Conservation (phyloP, 176 grass and related monocot genomes). For the Phragmites australis region DNA sequence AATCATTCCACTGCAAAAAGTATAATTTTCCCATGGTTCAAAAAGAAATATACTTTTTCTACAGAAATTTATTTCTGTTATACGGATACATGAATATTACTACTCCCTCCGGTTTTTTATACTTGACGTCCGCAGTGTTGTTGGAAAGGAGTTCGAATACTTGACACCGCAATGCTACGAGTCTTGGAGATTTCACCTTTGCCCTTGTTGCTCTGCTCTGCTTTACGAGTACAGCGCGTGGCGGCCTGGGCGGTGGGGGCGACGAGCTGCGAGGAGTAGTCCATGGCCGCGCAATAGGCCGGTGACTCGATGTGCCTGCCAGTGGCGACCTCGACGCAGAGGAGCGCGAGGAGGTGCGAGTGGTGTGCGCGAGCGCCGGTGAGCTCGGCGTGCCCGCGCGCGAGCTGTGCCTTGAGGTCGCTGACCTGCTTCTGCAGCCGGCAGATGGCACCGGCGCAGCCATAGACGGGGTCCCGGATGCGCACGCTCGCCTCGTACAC, state of each 20-base stretch:
- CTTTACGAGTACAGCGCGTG: slow-evolving; percentile 29
- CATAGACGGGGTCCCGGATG: slow-evolving; percentile 83
- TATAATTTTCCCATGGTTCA: no score
- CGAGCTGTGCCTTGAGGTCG: slow-evolving; percentile 86
- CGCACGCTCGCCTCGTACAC: slow-evolving; percentile 91
- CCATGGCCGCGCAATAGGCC: not conserved
- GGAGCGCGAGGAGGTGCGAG: slow-evolving; percentile 69
- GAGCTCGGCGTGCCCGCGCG: slow-evolving; percentile 74
- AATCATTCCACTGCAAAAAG: no score
- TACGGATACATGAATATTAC: no score
- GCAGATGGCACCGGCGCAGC: slow-evolving; percentile 86
- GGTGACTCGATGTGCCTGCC: not conserved
- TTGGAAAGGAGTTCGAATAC: no score
- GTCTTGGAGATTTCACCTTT: no score
- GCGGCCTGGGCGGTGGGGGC: not conserved
- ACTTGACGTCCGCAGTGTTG: no score
- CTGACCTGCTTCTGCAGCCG: slow-evolving; percentile 86
- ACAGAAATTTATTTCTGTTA: no score
- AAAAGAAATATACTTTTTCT: no score
- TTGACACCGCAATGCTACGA: no score
- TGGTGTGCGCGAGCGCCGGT: slow-evolving; percentile 59
- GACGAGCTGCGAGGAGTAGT: slow-evolving; percentile 8
- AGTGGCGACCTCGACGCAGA: slow-evolving; percentile 72
- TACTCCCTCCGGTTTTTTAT: no score
- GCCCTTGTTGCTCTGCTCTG: no score